Evolutionary conservation across 2,329 filamentous ascomycete genomes (phyloP).

Genomic region (Rhynchosporium agropyri): DNA sequence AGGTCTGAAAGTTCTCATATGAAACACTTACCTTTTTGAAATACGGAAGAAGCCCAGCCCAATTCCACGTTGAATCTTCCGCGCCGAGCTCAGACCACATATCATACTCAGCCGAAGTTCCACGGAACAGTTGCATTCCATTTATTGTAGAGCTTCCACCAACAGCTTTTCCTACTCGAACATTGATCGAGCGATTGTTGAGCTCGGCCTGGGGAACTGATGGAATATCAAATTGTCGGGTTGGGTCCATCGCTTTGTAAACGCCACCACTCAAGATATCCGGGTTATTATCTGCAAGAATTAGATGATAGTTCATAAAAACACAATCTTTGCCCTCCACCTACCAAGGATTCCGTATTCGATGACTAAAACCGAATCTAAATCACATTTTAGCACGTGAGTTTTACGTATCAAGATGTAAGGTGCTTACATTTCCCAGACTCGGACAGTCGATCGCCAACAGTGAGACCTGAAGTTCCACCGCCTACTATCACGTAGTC

Average conservation of each 20-base stretch:
- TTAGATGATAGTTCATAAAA: background rate
- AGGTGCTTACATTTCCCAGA: background rate
- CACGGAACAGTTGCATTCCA: slow-evolving; percentile 3
- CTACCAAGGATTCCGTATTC: background rate
- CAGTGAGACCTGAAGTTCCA: slow-evolving; percentile 47
- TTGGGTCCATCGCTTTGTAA: background rate
- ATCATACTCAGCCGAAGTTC: slow-evolving; percentile 1
- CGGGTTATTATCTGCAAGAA: background rate
- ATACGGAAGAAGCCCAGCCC: slow-evolving; percentile 6
- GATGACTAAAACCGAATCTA: slow-evolving; percentile 1
- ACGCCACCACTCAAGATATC: background rate
- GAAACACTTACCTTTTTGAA: background rate
- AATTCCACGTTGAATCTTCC: slow-evolving; percentile 1
- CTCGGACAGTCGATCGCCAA: slow-evolving; percentile 47
- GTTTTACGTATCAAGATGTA: too few relatives aligned
- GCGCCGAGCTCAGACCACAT: background rate
- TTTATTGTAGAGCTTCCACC: slow-evolving; percentile 12
- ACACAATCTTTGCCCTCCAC: too few relatives aligned
- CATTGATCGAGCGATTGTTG: background rate
- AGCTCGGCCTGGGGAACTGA: background rate
- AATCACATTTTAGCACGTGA: background rate
- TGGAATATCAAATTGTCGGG: background rate
- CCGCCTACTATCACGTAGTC: slow-evolving; percentile 50
- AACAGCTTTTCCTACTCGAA: slow-evolving; percentile 3
- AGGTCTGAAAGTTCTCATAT: background rate